Percentiles rank a stretch among this genome's conserved stretches.
Evolutionary conservation across 805 yeast species (phyloP).

Genomic region (Kuraishia capsulata): DNA sequence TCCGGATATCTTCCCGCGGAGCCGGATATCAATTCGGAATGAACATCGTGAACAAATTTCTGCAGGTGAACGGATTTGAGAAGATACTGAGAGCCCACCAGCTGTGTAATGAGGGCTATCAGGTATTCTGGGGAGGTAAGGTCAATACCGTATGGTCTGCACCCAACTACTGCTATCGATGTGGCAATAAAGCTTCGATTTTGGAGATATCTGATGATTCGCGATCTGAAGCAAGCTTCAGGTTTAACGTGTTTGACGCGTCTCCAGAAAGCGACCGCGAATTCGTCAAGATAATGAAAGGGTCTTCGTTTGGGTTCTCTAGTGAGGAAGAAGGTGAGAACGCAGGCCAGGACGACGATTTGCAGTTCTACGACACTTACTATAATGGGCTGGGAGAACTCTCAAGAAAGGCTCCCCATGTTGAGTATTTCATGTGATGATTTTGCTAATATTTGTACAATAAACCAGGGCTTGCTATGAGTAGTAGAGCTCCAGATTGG

Average conservation of each 20-base stretch:
- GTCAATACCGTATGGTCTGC: constrained; percentile 98
- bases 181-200: constrained; percentile 98
- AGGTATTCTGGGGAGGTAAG: constrained; percentile 80
- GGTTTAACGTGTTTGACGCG: constrained; percentile 91
- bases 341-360: constrained; percentile 1
- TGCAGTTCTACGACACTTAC: constrained; percentile 1
- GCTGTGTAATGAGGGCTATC: constrained; percentile 92
- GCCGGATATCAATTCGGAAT: constrained; percentile 96
- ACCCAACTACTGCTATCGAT: constrained; percentile 93
- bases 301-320: constrained; percentile 15
- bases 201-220: constrained; percentile 60
- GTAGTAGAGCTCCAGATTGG: constrained; percentile 78
- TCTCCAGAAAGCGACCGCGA: constrained; percentile 85
- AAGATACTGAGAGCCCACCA: constrained; percentile 93
- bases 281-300: constrained; percentile 30
- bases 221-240: constrained; percentile 50
- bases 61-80: constrained; percentile 65
- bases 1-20: constrained; percentile 87
- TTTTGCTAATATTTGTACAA: neutral
- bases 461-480: constrained; percentile 22
- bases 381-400: constrained; percentile 3
- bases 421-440: constrained; percentile 28
- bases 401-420: constrained; percentile 24
- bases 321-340: constrained; percentile 6
- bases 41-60: constrained; percentile 82